These are phyloP conservation scores for Alopecurus myosuroides DNA, from an alignment of 176 grass and related monocot genomes.

Conservation along the genomic window DNA sequence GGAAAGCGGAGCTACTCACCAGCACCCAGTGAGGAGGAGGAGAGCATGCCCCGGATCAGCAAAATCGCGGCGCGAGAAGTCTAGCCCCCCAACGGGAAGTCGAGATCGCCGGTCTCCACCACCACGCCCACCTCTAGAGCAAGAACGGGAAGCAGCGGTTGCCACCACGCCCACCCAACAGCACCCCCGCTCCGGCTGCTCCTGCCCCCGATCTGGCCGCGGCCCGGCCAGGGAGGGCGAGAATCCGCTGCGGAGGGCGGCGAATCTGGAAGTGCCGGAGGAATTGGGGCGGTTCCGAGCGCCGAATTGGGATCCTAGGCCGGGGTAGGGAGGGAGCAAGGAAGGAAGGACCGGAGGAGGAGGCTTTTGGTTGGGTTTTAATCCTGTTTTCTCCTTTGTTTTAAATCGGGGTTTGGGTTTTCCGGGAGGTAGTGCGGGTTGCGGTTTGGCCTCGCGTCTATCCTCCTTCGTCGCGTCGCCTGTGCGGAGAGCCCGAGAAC, in stretches of 20 bases:
- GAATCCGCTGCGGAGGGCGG: background rate
- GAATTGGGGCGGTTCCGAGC: too few relatives aligned
- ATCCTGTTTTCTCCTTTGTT: slow-evolving; percentile 8
- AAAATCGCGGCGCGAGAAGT: background rate
- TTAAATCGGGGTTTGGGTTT: slow-evolving; percentile 22
- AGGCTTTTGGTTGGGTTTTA: background rate
- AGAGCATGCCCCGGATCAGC: slow-evolving; percentile 25
- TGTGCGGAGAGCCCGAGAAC: background rate
- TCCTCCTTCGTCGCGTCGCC: background rate
- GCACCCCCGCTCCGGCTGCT: background rate
- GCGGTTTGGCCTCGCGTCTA: too few relatives aligned
- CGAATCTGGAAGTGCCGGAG: too few relatives aligned
- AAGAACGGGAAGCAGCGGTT: background rate
- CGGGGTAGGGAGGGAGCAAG: too few relatives aligned
- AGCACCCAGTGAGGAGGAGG: background rate
- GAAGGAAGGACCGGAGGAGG: too few relatives aligned
- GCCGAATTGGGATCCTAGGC: too few relatives aligned
- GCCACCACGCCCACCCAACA: background rate
- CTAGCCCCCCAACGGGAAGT: background rate
- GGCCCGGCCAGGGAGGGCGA: background rate
- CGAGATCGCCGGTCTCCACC: background rate
- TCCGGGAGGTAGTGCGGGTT: background rate
- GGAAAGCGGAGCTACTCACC: slow-evolving; percentile 17
- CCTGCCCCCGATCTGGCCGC: background rate
- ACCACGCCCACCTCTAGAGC: background rate